Evolutionary conservation across 495 filamentous ascomycete genomes (phyloP), one percentile per base, ranked within the genome.

Genomic region (Podospora appendiculata): DNA sequence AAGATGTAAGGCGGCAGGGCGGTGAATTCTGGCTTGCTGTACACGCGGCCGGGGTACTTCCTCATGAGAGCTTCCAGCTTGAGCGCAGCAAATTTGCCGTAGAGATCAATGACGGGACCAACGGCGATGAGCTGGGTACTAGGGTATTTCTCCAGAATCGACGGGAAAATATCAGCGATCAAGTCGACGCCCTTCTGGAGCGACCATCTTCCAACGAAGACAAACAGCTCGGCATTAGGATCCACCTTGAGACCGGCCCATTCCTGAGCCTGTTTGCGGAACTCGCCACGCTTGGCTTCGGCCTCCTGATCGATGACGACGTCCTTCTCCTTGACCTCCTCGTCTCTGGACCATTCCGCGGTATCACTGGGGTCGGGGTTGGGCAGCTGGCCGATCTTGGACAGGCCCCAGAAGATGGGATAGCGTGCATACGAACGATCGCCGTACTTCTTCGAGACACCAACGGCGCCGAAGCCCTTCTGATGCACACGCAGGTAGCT

Each of bases 101-200:
- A 87, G 2, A 89, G 73, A 69, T 89, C 86, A 60, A 89, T 88
- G 38, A 86, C 79, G 0, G 86, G 86, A 1, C 86, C 86, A 43
- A 89, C 66, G 59, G 79, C 82, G 39, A 89, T 82, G 1, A 89
- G 66, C 58, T 89, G 86, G 3, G 79, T 81, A 42, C 81, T 81
- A 12, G 78, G 75, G 50, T 82, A 72, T 53, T 80, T 67, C 55
- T 88, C 84, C 10, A 89, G 68, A 47, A 89, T 75, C 41, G 77
- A 73, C 41, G 86, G 84, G 67, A 88, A 82, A 10, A 88, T 79
- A 60, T 89, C 86, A 33, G 86, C 86, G 51, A 89, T 88, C 9
- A 89, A 72, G 63, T 89, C 86, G 45, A 89, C 73, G 32, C 86
- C 86, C 62, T 89, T 89, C 62, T 89, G 85, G 72, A 83, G 81